phyloP scores from a whole-genome alignment of 1,284 basidiomycete genomes.

The Trichosporon coremiiforme region DNA sequence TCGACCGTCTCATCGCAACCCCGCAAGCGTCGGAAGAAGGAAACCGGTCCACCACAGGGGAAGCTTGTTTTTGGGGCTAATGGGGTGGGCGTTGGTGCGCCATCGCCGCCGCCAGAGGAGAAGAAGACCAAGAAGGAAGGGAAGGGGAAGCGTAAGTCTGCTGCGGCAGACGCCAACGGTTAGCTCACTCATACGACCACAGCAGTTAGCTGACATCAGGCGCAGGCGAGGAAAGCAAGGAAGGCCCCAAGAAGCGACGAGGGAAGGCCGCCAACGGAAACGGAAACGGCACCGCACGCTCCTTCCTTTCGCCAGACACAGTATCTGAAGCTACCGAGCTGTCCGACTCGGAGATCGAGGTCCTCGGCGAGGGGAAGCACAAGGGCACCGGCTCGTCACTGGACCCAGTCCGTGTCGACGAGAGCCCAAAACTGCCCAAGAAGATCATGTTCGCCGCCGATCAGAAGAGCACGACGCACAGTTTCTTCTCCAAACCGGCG shows the following conservation, averaged over 20 bases:
- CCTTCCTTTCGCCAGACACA: background rate
- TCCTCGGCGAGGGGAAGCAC: slow-evolving; percentile 13
- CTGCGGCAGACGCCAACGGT: background rate
- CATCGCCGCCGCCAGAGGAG: background rate
- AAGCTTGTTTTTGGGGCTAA: slow-evolving; percentile 25
- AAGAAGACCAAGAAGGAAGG: slow-evolving; percentile 1
- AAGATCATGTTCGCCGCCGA: slow-evolving; percentile 42
- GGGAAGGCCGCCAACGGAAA: background rate
- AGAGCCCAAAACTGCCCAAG: slow-evolving; percentile 26
- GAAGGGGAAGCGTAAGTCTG: background rate
- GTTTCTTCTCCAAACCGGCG: slow-evolving; percentile 39
- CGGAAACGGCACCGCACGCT: background rate
- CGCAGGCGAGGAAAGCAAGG: background rate
- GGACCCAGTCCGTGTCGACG: background rate
- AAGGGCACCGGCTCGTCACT: background rate
- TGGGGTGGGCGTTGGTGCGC: slow-evolving; percentile 23
- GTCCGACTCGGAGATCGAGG: background rate
- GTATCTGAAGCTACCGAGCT: background rate
- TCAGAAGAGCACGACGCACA: slow-evolving; percentile 36
- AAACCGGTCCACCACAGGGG: slow-evolving; percentile 17
- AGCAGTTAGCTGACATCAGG: background rate
- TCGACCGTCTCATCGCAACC: background rate
- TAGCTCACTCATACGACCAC: too few species aligned
- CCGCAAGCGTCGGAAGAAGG: slow-evolving; percentile 30
- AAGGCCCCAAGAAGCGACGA: background rate